These are phyloP conservation scores for Trypanosoma rangeli DNA, from an alignment of 208 protist genomes.

Conservation along the genomic window DNA sequence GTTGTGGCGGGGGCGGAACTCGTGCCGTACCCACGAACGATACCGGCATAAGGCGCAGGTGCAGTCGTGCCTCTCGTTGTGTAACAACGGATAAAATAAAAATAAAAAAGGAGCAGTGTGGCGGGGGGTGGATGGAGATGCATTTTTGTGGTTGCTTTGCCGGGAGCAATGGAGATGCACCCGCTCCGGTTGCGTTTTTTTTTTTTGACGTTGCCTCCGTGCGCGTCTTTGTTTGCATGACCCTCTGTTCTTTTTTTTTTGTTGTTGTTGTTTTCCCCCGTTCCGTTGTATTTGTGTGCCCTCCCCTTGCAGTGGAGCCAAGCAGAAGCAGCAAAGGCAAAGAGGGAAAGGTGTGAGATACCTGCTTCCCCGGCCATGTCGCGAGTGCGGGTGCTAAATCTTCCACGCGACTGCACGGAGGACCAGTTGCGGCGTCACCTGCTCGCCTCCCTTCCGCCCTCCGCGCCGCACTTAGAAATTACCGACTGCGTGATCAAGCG, in stretches of 20 bases:
- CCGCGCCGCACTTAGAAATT: slow-evolving; percentile 87
- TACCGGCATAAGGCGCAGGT: too few relatives aligned
- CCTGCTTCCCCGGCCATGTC: slow-evolving; percentile 54
- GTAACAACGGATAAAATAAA: background rate
- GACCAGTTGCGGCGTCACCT: slow-evolving; percentile 91
- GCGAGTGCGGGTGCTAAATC: slow-evolving; percentile 93
- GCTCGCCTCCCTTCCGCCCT: slow-evolving; percentile 49
- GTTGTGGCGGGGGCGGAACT: too few relatives aligned
- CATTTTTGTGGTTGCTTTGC: too few relatives aligned
- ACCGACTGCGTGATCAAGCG: slow-evolving; percentile 72
- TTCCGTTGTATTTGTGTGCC: too few relatives aligned
- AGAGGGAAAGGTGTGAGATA: too few relatives aligned
- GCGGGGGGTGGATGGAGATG: too few relatives aligned
- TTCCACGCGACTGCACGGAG: slow-evolving; percentile 94
- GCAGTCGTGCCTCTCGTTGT: background rate
- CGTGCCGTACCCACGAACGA: too few relatives aligned
- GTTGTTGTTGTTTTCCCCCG: background rate
- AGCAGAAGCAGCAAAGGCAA: too few relatives aligned
- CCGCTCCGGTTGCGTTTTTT: background rate
- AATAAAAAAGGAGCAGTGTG: background rate
- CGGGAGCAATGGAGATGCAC: too few relatives aligned
- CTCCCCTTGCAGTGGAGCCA: too few relatives aligned
- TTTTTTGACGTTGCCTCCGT: background rate
- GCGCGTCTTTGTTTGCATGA: background rate
- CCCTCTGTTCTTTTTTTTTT: background rate